Conservation (phyloP, 768 basidiomycete species). For the Peribolospora baueri region DNA sequence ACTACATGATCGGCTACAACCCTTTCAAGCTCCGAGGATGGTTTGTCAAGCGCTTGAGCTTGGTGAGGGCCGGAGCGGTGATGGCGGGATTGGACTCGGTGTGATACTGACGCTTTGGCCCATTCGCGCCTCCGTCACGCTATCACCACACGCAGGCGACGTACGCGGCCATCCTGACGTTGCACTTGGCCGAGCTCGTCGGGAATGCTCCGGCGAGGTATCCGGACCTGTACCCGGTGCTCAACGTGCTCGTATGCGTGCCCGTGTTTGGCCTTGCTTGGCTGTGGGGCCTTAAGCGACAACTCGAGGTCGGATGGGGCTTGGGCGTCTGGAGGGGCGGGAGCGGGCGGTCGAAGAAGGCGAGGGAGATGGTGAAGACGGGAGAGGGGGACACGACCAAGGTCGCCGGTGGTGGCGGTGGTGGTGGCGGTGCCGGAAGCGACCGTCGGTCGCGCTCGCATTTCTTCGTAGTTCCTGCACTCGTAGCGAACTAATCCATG, state of each 20-base stretch:
- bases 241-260: conserved; percentile 59
- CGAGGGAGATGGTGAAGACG: background rate
- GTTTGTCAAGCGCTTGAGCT: conserved; percentile 22
- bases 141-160: conserved; percentile 21
- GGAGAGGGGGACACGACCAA: conserved; percentile 1
- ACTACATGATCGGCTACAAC: conserved; percentile 52
- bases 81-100: background rate
- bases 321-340: background rate
- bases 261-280: conserved; percentile 60
- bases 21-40: conserved; percentile 28
- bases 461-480: no score
- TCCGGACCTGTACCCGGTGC: conserved; percentile 60
- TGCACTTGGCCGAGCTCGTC: conserved; percentile 43
- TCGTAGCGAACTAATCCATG: no score
- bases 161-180: conserved; percentile 30
- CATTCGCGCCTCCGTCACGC: background rate
- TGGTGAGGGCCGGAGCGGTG: conserved; percentile 9
- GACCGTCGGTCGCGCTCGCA: no score
- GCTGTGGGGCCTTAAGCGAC: conserved; percentile 68
- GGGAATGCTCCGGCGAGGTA: conserved; percentile 45
- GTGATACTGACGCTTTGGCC: no score
- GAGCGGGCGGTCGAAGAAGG: background rate
- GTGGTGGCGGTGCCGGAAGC: no score
- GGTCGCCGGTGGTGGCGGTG: no score
- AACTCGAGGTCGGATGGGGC: conserved; percentile 59